Evolutionary conservation across 148 eudicot species (phyloP).

Genomic region (Vaccinium corymbosum): DNA sequence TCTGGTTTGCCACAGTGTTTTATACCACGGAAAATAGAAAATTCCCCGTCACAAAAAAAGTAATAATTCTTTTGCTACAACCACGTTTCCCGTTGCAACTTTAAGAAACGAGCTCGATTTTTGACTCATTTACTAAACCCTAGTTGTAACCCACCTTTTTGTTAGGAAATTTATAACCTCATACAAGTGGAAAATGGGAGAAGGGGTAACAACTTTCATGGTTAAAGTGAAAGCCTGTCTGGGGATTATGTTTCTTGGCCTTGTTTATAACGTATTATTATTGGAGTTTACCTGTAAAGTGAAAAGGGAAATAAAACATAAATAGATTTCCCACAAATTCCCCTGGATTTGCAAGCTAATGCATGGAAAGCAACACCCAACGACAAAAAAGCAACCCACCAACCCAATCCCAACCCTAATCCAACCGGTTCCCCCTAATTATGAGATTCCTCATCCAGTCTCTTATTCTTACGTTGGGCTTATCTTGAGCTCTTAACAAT

Average conservation of each 20-base stretch:
- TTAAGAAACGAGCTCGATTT: too few species aligned
- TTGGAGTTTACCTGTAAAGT: constrained; percentile 9
- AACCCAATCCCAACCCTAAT: neutral
- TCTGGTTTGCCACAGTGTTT: too few species aligned
- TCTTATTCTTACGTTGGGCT: neutral
- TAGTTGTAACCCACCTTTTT: neutral
- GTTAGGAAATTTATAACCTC: neutral
- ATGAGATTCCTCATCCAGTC: neutral
- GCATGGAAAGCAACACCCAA: neutral
- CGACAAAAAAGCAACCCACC: constrained; percentile 7
- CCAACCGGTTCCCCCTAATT: neutral
- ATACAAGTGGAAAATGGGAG: neutral
- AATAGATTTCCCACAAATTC: neutral
- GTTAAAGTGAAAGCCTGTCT: neutral
- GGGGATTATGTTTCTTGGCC: neutral
- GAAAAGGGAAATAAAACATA: neutral
- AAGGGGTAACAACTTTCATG: neutral
- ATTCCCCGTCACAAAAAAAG: too few species aligned
- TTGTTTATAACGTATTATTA: neutral
- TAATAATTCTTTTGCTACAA: too few species aligned
- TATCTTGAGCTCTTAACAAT: neutral
- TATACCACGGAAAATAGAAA: too few species aligned
- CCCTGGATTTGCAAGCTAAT: neutral
- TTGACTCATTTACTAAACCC: too few species aligned
- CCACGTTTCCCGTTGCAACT: too few species aligned